Evolutionary conservation across 371 early-diverging fungal species (phyloP), one percentile per base, ranked within the genome.

Genomic region (Mucor lusitanicus): DNA sequence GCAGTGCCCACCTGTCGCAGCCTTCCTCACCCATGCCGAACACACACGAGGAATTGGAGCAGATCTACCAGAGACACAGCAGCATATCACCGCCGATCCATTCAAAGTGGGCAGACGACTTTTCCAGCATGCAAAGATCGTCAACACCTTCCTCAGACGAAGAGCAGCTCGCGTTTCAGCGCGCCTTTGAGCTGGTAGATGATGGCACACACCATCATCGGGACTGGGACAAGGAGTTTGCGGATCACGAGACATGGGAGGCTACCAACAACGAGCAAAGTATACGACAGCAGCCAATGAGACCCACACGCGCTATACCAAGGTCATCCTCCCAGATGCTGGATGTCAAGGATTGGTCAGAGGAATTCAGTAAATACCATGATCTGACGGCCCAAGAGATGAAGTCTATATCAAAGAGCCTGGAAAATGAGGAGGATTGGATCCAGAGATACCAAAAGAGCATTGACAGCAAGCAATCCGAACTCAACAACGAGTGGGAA

Each of bases 21-120:
- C 65, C 73, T 33, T 57, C 74, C 1, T 53, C 53, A 13, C 53
- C 53, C 12, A 53, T 53, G 53, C 81, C 79, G 59, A 81, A 81
- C 33, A 83, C 85, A 55, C 84, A 91, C 66, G 89, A 91, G 50
- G 89, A 87, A 37, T 85, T 92, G 68, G 90, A 91, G 65, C 76
- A 76, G 13, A 84, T 83, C 6, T 90, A 85, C 73, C 73, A 76
- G 37, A 69, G 72, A 28, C 60, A 64, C 7, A 56, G 39, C n/a
- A 50, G 50, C 33, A 30, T 21, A 42, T 60, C 62, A 19, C 30
- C 75, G 46, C 23, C 73, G 7, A n/a, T 37, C 19, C 56, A 11
- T n/a, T 30, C 32, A 15, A 56, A 32, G 58, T 84, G 85, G 85
- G 73, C 76, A 7, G 71, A 78, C 11, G 85, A 84, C 56, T 85